Conservation (phyloP, 1,284 basidiomycete genomes). For the Microbotryomycetes sp. region DNA sequence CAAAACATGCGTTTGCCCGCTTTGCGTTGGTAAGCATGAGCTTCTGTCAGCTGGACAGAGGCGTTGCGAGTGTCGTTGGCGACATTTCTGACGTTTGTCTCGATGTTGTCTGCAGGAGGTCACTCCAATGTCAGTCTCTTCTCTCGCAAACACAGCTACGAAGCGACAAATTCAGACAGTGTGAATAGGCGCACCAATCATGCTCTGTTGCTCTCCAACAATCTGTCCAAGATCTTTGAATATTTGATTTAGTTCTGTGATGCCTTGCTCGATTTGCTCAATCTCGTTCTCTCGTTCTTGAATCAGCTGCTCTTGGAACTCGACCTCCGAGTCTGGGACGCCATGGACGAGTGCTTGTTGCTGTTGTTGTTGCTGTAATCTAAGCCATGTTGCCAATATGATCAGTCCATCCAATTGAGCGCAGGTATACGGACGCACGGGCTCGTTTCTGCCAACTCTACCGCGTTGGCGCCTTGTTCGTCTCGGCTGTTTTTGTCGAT, state of each 20-base stretch:
- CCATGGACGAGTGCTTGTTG: constrained; percentile 21
- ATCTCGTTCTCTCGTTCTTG: constrained; percentile 93
- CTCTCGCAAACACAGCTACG: neutral
- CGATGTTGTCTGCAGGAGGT: constrained; percentile 73
- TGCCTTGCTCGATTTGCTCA: constrained; percentile 91
- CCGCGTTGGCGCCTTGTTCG: neutral
- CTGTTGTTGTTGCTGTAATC: constrained; percentile 24
- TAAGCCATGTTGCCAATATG: neutral
- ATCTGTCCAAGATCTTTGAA: constrained; percentile 94
- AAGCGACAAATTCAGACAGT: neutral
- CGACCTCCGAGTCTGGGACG: constrained; percentile 69
- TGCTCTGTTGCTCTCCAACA: constrained; percentile 86
- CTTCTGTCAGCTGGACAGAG: constrained; percentile 77
- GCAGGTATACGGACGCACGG: neutral
- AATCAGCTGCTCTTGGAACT: constrained; percentile 92
- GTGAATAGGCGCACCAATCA: constrained; percentile 63
- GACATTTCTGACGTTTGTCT: constrained; percentile 84
- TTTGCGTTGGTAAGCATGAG: constrained; percentile 89
- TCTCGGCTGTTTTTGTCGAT: neutral
- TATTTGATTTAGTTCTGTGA: constrained; percentile 94
- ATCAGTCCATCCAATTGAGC: neutral
- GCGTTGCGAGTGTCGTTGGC: constrained; percentile 77
- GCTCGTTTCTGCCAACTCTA: neutral
- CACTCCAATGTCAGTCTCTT: neutral
- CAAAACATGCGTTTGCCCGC: constrained; percentile 85